These are phyloP conservation scores for Martensiomyces pterosporus DNA, from an alignment of 192 early-diverging fungal genomes.

Conservation along the genomic window DNA sequence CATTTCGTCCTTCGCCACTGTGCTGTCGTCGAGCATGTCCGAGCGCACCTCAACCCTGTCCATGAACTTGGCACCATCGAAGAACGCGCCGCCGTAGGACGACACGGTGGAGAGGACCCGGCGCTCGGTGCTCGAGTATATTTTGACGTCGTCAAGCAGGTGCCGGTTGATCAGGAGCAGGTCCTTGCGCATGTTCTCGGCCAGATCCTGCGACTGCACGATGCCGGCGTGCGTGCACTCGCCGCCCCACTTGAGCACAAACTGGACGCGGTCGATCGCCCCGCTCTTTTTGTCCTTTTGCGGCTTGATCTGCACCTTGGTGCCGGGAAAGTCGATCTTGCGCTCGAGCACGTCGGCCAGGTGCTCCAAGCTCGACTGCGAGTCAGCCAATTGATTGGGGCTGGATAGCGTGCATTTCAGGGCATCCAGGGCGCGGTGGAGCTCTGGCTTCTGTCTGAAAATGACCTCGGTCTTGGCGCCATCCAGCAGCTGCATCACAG, in stretches of 20 bases:
- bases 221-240: slow-evolving; percentile 92
- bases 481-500: slow-evolving; percentile 69
- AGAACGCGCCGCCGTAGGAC: slow-evolving; percentile 50
- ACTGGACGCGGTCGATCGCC: slow-evolving; percentile 66
- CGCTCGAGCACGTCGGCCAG: slow-evolving; percentile 72
- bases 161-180: slow-evolving; percentile 80
- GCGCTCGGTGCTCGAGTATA: slow-evolving; percentile 82
- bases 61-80: slow-evolving; percentile 48
- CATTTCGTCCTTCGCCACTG: slow-evolving; percentile 92
- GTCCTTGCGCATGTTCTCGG: slow-evolving; percentile 89
- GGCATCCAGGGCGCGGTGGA: slow-evolving; percentile 63
- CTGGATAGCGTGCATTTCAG: too few species aligned
- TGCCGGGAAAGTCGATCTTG: slow-evolving; percentile 78
- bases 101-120: slow-evolving; percentile 81
- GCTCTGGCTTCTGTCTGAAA: slow-evolving; percentile 56
- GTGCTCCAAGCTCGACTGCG: slow-evolving; percentile 55
- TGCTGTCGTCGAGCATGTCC: slow-evolving; percentile 92
- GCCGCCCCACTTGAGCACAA: slow-evolving; percentile 97
- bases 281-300: slow-evolving; percentile 55
- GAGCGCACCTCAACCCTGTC: slow-evolving; percentile 70
- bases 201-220: slow-evolving; percentile 87
- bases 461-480: slow-evolving; percentile 72
- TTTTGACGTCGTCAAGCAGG: slow-evolving; percentile 82
- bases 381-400: slow-evolving; percentile 52
- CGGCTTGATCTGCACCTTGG: slow-evolving; percentile 91